These are phyloP conservation scores for Odontarrhena argentea DNA, from an alignment of 345 rosid genomes.

Conservation along the genomic window DNA sequence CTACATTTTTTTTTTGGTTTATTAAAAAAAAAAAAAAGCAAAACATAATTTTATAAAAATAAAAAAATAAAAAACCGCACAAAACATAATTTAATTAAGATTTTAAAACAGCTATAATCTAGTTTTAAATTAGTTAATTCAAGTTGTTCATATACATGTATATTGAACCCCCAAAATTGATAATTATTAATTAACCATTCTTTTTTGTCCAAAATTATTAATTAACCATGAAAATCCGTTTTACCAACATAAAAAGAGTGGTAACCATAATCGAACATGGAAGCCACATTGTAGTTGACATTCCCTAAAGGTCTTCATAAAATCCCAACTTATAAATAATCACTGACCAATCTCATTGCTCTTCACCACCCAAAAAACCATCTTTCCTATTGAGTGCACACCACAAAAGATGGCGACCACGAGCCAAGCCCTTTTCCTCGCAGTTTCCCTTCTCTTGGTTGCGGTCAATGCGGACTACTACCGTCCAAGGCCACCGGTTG, in stretches of 20 bases:
- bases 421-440: conserved; percentile 25
- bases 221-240: background rate
- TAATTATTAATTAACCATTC: background rate
- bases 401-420: conserved; percentile 37
- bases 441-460: conserved; percentile 35
- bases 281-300: conserved; percentile 48
- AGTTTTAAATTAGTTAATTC: background rate
- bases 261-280: conserved; percentile 64
- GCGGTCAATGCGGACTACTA: conserved; percentile 44
- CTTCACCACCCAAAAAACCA: conserved; percentile 30
- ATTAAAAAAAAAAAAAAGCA: no score
- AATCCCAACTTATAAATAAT: conserved; percentile 36
- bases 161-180: background rate
- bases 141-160: conserved; percentile 3
- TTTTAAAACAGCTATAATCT: no score
- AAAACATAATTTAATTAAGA: no score
- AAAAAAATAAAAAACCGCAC: no score
- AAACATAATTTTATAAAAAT: no score
- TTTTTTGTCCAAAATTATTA: background rate
- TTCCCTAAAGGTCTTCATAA: conserved; percentile 16
- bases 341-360: conserved; percentile 28
- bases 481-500: conserved; percentile 36
- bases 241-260: conserved; percentile 42
- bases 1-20: no score
- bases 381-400: conserved; percentile 6